Evolutionary conservation across 345 rosid genomes (phyloP), one percentile per base, ranked within the genome.

Genomic region (Aquilaria malaccensis): DNA sequence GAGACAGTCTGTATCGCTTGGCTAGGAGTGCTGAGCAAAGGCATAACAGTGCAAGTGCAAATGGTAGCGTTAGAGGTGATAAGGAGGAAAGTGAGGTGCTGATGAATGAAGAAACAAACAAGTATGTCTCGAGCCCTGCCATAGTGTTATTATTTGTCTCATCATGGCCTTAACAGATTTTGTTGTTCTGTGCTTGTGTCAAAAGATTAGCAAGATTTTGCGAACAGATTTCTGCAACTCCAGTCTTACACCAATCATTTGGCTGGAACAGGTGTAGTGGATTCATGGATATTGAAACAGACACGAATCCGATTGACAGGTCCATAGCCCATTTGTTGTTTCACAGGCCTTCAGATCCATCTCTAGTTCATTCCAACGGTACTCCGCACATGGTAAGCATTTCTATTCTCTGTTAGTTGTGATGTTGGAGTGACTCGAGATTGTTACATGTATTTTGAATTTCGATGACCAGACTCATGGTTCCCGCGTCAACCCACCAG

Each of bases 251-350:
- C 5, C 33, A 14, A 2, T 10, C 41, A 52, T 58, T 33, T 74
- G 61, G 33, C 56, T 68, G 30, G 45, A 55, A 32, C 82, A 88
- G 98, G 88, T 71, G 83, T 67, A 63, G 67, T 55, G 88, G 73
- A 41, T 85, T 79, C 69, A 69, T 86, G 74, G 98, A 82, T 69
- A 78, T 88, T 12, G 95, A 91, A 78, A 88, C 98, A 56, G 85
- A 83, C 67, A 88, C 95, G 50, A 91, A 91, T 72, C 98, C 98
- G 33, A 91, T 91, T 61, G 98, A 91, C 74, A 87, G 98, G 67
- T 83, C 98, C 51, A 83, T 91, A 59, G 98, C 98, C 13, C 98
- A 91, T 71, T 61, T 91, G 13, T 77, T 91, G 75, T 91, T 91
- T 70, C 98, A 91, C 77, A 80, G 96, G 65, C 95, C 98, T 10